These are phyloP conservation scores for Cyamopsis tetragonoloba DNA, from an alignment of 306 rosid genomes.

Conservation along the genomic window DNA sequence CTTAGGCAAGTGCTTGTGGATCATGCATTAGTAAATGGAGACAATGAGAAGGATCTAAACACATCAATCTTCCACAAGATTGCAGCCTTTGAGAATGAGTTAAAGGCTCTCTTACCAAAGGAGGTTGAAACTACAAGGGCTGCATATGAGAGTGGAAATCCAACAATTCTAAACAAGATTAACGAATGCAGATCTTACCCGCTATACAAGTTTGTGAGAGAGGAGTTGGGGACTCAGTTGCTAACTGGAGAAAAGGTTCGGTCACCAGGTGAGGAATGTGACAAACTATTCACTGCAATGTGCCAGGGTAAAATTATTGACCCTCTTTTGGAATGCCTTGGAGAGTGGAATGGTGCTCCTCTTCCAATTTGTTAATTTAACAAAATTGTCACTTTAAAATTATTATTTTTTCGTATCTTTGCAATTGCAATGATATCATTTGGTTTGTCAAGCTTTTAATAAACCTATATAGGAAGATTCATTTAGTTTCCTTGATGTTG, in stretches of 20 bases:
- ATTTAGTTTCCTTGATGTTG: background rate
- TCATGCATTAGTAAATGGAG: conserved; percentile 59
- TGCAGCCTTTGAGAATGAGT: conserved; percentile 61
- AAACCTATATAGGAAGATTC: background rate
- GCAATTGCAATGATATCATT: conserved; percentile 1
- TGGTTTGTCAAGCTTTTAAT: background rate
- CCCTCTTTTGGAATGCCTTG: conserved; percentile 68
- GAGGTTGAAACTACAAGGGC: conserved; percentile 67
- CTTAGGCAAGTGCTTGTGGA: conserved; percentile 71
- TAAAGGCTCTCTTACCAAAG: conserved; percentile 57
- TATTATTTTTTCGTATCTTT: conserved; percentile 4
- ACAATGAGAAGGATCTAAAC: conserved; percentile 51
- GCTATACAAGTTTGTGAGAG: conserved; percentile 73
- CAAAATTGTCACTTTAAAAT: background rate
- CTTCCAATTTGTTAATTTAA: conserved; percentile 58
- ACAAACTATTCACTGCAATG: conserved; percentile 62
- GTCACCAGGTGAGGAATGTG: conserved; percentile 85
- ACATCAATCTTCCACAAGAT: conserved; percentile 88
- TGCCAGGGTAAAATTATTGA: conserved; percentile 71
- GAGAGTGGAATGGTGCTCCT: conserved; percentile 81
- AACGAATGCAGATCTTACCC: conserved; percentile 79
- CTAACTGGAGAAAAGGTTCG: conserved; percentile 59
- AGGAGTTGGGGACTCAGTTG: conserved; percentile 50
- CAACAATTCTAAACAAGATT: conserved; percentile 54
- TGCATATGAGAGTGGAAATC: conserved; percentile 54